phyloP scores from a whole-genome alignment of 345 rosid genomes.

The Citrus sinensis region DVS_A1.0 CM039166.1:24028501-24029000 shows the following conservation, averaged over 20 bases:
- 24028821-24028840: slow-evolving; percentile 66
- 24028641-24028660: too few species aligned
- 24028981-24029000: background rate
- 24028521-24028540: background rate
- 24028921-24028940: slow-evolving; percentile 3
- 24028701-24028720: background rate
- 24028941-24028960: background rate
- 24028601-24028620: background rate
- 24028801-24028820: slow-evolving; percentile 80
- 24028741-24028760: slow-evolving; percentile 5
- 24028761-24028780: slow-evolving; percentile 72
- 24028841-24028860: slow-evolving; percentile 40
- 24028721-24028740: background rate
- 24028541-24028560: background rate
- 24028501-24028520: background rate
- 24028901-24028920: slow-evolving; percentile 46
- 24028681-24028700: too few species aligned
- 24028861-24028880: slow-evolving; percentile 34
- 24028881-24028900: slow-evolving; percentile 82
- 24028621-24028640: background rate
- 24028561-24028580: too few species aligned
- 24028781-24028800: slow-evolving; percentile 71
- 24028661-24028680: background rate
- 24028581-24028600: background rate
- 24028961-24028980: background rate